Conservation (phyloP, 2,329 filamentous ascomycete genomes). For the Ophiostoma sp. region DNA sequence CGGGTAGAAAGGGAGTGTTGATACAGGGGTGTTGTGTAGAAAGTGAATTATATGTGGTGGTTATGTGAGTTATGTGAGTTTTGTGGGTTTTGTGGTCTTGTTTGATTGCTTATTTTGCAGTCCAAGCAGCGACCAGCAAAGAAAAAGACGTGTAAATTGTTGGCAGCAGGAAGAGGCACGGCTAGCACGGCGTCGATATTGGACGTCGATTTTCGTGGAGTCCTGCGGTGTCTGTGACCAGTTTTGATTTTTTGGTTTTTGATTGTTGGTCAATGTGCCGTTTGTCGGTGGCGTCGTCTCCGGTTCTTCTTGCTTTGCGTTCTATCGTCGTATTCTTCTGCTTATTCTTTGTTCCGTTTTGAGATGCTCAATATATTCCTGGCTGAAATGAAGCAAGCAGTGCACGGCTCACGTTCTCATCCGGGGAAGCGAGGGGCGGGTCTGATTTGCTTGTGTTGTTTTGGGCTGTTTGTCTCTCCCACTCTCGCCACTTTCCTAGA, state of each 20-base stretch:
- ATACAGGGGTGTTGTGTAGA: background rate
- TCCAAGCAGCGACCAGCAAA: background rate
- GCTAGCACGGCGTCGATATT: constrained; percentile 15
- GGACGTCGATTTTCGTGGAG: constrained; percentile 13
- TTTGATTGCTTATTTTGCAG: constrained; percentile 13
- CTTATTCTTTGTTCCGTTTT: background rate
- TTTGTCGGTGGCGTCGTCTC: background rate
- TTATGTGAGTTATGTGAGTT: background rate
- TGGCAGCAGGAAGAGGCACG: constrained; percentile 9
- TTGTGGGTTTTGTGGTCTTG: background rate
- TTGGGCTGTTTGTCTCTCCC: constrained; percentile 5
- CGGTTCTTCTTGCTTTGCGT: background rate
- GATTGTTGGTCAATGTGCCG: background rate
- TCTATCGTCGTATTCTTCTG: background rate
- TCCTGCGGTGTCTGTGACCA: constrained; percentile 9
- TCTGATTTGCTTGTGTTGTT: constrained; percentile 1
- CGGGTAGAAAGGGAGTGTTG: background rate
- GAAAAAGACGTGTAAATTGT: background rate
- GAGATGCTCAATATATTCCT: background rate
- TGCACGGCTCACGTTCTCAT: background rate
- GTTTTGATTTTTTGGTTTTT: background rate
- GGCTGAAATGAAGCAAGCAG: constrained; percentile 21
- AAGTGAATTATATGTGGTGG: background rate
- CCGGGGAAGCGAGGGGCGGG: constrained; percentile 14
- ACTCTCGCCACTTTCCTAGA: background rate